These are phyloP conservation scores for Urochloa ruziziensis DNA, from an alignment of 176 grass and related monocot genomes.

Conservation along the genomic window DNA sequence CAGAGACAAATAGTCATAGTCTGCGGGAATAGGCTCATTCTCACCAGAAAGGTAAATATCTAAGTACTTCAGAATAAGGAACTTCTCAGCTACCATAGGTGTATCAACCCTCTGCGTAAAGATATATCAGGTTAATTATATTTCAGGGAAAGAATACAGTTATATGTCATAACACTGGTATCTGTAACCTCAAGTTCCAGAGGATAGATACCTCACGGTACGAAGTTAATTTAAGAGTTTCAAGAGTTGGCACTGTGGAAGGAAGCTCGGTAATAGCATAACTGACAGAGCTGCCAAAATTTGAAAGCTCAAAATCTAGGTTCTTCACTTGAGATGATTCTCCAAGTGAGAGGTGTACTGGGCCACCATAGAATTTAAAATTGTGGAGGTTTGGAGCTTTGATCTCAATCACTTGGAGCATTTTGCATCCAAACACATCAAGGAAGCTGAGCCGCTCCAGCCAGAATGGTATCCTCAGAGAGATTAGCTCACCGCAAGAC, in stretches of 20 bases:
- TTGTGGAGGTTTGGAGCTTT: neutral
- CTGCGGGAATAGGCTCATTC: neutral
- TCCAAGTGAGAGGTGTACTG: neutral
- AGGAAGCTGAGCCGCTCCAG: neutral
- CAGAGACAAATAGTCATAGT: constrained; percentile 6
- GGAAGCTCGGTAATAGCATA: constrained; percentile 4
- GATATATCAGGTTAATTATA: too few relatives aligned
- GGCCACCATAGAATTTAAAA: neutral
- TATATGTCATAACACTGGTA: too few relatives aligned
- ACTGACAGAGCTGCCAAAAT: neutral
- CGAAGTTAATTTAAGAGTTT: neutral
- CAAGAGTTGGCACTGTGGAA: neutral
- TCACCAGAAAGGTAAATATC: too few relatives aligned
- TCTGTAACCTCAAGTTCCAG: neutral
- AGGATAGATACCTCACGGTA: neutral
- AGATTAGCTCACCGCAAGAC: neutral
- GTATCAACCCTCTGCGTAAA: too few relatives aligned
- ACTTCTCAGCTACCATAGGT: too few relatives aligned
- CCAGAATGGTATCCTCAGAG: neutral
- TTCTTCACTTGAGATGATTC: neutral
- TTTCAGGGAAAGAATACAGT: too few relatives aligned
- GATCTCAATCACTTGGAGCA: neutral
- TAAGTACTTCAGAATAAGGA: too few relatives aligned
- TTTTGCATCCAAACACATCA: neutral
- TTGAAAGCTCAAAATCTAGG: neutral